Evolutionary conservation across 352 stramenopile genomes (phyloP).

Genomic region (Globisporangium carolinianum): DNA sequence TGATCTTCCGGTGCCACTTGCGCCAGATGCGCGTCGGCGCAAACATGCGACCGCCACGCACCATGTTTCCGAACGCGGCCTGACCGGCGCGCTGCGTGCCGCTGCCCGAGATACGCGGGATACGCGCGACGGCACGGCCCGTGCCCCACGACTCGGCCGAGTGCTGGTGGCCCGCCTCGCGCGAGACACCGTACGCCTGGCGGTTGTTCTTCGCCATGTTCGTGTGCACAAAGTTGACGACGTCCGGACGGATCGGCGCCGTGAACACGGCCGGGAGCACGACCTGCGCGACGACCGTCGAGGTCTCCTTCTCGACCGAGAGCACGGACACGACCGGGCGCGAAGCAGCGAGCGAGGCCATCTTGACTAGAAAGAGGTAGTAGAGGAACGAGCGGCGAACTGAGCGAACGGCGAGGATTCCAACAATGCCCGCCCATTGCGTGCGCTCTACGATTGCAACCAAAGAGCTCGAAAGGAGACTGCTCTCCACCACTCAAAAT

Average conservation of each 20-base stretch:
- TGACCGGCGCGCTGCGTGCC: conserved; percentile 97
- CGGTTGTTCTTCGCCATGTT: conserved; percentile 99
- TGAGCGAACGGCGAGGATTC: conserved; percentile 59
- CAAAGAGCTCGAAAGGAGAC: not conserved
- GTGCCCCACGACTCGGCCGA: conserved; percentile 98
- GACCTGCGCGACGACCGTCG: conserved; percentile 85
- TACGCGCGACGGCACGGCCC: conserved; percentile 98
- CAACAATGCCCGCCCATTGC: conserved; percentile 24
- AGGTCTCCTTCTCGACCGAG: conserved; percentile 73
- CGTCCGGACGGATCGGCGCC: conserved; percentile 96
- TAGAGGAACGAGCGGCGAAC: conserved; percentile 26
- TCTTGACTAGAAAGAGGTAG: conserved; percentile 13
- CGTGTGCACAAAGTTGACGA: conserved; percentile 99
- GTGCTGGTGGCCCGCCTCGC: conserved; percentile 94
- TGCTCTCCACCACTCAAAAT: conserved; percentile 9
- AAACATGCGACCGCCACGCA: conserved; percentile 98
- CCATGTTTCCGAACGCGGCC: conserved; percentile 99
- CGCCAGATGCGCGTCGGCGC: conserved; percentile 98
- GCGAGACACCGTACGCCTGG: conserved; percentile 97
- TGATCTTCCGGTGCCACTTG: conserved; percentile 99
- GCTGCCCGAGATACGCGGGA: conserved; percentile 97
- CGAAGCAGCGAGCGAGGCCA: conserved; percentile 86
- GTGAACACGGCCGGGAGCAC: conserved; percentile 95
- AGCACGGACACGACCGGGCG: conserved; percentile 95
- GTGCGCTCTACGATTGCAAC: not conserved